Conservation (phyloP, 257 asterid species). For the Solanum sitiens region DNA sequence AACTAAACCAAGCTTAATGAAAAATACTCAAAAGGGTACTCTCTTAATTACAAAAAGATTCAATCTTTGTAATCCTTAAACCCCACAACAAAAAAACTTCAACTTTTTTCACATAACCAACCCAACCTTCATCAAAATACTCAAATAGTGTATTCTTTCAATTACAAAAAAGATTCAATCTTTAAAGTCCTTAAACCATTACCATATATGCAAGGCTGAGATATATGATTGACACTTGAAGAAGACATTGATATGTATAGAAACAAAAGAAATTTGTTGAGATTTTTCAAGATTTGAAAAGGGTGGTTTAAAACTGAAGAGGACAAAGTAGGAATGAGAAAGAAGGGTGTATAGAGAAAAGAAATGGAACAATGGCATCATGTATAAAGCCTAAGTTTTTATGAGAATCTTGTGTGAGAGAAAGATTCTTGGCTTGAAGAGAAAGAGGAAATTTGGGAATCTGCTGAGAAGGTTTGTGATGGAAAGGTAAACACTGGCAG, state of each 20-base stretch:
- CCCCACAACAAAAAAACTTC: neutral
- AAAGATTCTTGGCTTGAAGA: slow-evolving; percentile 7
- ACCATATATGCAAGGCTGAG: slow-evolving; percentile 90
- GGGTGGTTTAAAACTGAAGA: slow-evolving; percentile 14
- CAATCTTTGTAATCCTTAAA: neutral
- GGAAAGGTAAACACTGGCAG: neutral
- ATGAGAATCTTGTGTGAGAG: slow-evolving; percentile 22
- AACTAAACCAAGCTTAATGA: neutral
- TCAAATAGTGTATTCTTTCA: neutral
- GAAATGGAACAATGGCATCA: slow-evolving; percentile 57
- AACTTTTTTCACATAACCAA: neutral
- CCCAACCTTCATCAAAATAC: neutral
- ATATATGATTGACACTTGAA: slow-evolving; percentile 57
- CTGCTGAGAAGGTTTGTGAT: slow-evolving; percentile 12
- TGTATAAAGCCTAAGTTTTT: slow-evolving; percentile 50
- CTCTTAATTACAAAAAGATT: slow-evolving; percentile 2
- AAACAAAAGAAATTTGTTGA: slow-evolving; percentile 32
- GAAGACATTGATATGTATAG: slow-evolving; percentile 64
- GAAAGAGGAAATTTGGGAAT: slow-evolving; percentile 8
- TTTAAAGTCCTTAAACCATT: neutral
- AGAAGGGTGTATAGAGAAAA: slow-evolving; percentile 8
- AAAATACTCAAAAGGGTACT: neutral
- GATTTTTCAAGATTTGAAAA: neutral
- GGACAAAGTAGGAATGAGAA: slow-evolving; percentile 14
- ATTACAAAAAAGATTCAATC: slow-evolving; percentile 2